A percentile compares a stretch with the other conserved stretches of the same genome.
These are phyloP conservation scores for Peniophora sp. DNA, from an alignment of 1,284 basidiomycete genomes.

Conservation along the genomic window DNA sequence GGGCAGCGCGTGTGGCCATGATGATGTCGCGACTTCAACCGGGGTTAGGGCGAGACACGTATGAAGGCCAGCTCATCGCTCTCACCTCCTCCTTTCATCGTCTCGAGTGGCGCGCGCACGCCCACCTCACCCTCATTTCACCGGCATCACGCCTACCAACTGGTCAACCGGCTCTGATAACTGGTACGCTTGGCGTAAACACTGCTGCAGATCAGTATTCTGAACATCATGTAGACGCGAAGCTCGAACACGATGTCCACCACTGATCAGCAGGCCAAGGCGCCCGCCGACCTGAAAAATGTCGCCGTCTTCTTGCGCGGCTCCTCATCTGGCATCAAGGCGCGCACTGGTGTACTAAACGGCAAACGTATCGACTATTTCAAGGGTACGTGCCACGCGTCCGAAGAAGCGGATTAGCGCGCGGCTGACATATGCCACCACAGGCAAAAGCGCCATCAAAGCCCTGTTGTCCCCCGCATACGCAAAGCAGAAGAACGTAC, in stretches of 20 bases:
- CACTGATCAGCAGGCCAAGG: conserved; percentile 69
- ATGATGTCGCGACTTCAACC: no score
- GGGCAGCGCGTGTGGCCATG: no score
- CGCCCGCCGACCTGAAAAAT: conserved; percentile 69
- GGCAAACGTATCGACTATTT: conserved; percentile 98
- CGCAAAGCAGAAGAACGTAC: conserved; percentile 81
- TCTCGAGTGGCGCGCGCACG: no score
- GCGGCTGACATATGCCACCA: conserved; percentile 4
- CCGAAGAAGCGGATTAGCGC: not conserved
- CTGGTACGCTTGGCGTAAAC: no score
- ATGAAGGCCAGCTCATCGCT: no score
- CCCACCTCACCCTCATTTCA: no score
- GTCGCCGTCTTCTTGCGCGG: conserved; percentile 83
- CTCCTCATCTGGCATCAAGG: conserved; percentile 83
- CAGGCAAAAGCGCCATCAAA: conserved; percentile 90
- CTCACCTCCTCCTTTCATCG: no score
- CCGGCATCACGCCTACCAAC: no score
- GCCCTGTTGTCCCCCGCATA: conserved; percentile 89
- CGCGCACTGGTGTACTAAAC: conserved; percentile 82
- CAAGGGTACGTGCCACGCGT: conserved; percentile 61
- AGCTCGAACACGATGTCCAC: conserved; percentile 11
- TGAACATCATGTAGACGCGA: not conserved
- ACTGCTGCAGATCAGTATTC: not conserved
- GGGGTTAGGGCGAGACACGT: no score
- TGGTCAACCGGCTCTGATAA: no score